Conservation (phyloP, 441 rosid genomes). For the Viola pubescens region DNA sequence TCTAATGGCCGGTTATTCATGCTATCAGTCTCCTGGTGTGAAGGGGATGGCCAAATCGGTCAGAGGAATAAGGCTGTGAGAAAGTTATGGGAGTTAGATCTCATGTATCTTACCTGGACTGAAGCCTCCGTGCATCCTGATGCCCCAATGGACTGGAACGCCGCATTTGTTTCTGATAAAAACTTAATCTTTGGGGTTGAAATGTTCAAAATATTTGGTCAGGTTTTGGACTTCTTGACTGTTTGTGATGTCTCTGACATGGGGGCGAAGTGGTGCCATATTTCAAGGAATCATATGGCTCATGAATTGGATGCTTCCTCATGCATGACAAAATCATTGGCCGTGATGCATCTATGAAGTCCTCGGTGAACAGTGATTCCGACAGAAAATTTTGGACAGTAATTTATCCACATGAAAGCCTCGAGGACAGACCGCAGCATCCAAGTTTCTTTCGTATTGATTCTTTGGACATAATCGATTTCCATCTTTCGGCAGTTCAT, state of each 20-base stretch:
- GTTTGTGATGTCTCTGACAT: conserved; percentile 42
- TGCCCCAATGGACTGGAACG: conserved; percentile 99
- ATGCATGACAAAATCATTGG: conserved; percentile 73
- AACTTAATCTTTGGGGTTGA: conserved; percentile 76
- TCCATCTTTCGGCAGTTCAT: neutral
- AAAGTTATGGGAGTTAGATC: conserved; percentile 94
- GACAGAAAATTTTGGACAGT: conserved; percentile 16
- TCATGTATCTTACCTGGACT: conserved; percentile 68
- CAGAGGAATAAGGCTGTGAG: conserved; percentile 94
- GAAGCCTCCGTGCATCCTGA: conserved; percentile 87
- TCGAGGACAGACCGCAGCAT: conserved; percentile 16
- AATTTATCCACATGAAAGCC: conserved; percentile 15
- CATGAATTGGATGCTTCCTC: conserved; percentile 74
- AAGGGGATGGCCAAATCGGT: conserved; percentile 93
- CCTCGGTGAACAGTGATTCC: conserved; percentile 12
- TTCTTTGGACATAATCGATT: conserved; percentile 26
- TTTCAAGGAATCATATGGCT: conserved; percentile 65
- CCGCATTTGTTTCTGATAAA: conserved; percentile 65
- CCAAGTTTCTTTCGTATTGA: conserved; percentile 17
- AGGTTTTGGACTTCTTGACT: conserved; percentile 71
- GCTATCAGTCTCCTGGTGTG: conserved; percentile 98
- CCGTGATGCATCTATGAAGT: conserved; percentile 58
- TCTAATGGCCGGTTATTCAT: conserved; percentile 59
- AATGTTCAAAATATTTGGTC: conserved; percentile 97
- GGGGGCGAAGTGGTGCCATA: conserved; percentile 61